Conservation (phyloP, 2,329 filamentous ascomycete species). For the Xylaria sp. region DNA sequence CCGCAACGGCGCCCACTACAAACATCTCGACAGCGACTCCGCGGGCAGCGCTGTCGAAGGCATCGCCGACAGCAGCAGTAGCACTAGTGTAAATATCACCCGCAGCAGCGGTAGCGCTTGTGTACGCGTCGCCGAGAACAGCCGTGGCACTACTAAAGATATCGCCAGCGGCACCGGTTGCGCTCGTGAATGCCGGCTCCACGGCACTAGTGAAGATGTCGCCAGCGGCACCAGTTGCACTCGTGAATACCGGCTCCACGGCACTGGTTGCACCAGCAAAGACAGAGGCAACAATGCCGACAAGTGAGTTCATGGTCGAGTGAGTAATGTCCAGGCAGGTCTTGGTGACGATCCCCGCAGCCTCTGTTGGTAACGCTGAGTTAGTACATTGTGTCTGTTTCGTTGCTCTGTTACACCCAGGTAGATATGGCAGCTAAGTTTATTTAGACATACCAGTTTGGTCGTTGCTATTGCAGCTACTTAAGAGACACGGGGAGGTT, state of each 20-base stretch:
- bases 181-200: slow-evolving; percentile 5
- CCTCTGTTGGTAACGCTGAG: not conserved
- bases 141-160: slow-evolving; percentile 3
- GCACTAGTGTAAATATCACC: slow-evolving; percentile 3
- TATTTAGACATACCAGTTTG: slow-evolving; percentile 48
- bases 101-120: slow-evolving; percentile 3
- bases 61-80: not conserved
- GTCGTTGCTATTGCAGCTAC: slow-evolving; percentile 50
- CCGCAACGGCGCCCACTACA: slow-evolving; percentile 47
- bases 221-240: not conserved
- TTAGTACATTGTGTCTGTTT: not conserved
- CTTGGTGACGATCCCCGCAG: slow-evolving; percentile 30
- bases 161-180: not conserved
- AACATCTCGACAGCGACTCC: slow-evolving; percentile 44
- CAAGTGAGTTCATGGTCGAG: not conserved
- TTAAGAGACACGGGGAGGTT: slow-evolving; percentile 51
- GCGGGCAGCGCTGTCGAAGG: too few species aligned
- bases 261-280: slow-evolving; percentile 17
- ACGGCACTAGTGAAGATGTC: not conserved
- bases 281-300: slow-evolving; percentile 38
- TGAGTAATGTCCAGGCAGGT: slow-evolving; percentile 40
- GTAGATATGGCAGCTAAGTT: not conserved
- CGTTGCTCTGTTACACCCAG: not conserved
- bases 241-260: not conserved
- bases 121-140: not conserved